These are phyloP conservation scores for Alloascoidea africana DNA, from an alignment of 805 yeast genomes.

Conservation along the genomic window DNA sequence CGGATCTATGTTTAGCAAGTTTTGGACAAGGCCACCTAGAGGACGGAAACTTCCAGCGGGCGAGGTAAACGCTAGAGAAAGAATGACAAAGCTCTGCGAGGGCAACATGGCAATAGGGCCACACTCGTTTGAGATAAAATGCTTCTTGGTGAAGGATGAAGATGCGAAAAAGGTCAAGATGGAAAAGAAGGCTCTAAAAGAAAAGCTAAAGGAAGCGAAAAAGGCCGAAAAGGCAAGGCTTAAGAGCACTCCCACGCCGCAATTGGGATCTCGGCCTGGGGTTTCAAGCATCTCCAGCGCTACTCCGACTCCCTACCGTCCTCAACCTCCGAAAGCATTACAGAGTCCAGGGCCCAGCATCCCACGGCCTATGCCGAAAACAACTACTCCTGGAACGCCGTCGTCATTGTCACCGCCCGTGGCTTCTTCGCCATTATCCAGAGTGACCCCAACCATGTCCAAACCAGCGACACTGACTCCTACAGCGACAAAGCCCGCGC, in stretches of 20 bases:
- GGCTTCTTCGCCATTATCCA: not conserved
- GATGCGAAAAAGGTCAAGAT: slow-evolving; percentile 14
- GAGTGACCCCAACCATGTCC: not conserved
- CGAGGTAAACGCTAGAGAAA: slow-evolving; percentile 54
- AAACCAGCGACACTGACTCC: not conserved
- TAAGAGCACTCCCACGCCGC: slow-evolving; percentile 8
- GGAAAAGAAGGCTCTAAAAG: slow-evolving; percentile 4
- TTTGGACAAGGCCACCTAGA: slow-evolving; percentile 63
- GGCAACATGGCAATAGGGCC: slow-evolving; percentile 66
- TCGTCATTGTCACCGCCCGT: not conserved
- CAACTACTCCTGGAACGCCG: not conserved
- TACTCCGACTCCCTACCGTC: too few species aligned
- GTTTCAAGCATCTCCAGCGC: slow-evolving; percentile 1
- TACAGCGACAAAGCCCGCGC: not conserved
- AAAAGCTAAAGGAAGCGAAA: slow-evolving; percentile 11
- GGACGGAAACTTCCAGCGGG: slow-evolving; percentile 29
- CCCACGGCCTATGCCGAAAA: not conserved
- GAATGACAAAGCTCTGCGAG: slow-evolving; percentile 80
- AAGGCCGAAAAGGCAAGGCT: slow-evolving; percentile 7
- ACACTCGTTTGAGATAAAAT: slow-evolving; percentile 58
- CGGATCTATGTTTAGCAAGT: slow-evolving; percentile 56
- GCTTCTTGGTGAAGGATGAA: slow-evolving; percentile 80
- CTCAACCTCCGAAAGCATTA: too few species aligned
- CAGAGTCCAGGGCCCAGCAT: too few species aligned
- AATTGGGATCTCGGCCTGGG: not conserved